These are phyloP conservation scores for Syzygium oleosum DNA, from an alignment of 345 rosid genomes.

Conservation along the genomic window DNA sequence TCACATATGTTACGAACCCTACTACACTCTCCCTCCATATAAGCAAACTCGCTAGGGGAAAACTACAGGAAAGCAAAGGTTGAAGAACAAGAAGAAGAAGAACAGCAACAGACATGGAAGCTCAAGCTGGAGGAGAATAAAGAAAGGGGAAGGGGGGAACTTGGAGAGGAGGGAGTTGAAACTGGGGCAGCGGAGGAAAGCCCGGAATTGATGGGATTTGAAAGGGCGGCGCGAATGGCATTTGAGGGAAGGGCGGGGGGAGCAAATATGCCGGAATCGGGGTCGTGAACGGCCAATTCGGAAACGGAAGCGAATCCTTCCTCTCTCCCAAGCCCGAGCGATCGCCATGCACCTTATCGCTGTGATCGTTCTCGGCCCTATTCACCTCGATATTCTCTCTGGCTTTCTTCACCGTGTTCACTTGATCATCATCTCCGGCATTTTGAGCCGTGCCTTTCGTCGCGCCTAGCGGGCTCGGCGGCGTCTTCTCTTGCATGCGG, in stretches of 20 bases:
- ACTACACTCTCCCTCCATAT: neutral
- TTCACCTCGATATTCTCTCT: no score
- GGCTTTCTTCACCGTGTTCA: neutral
- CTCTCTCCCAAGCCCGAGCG: neutral
- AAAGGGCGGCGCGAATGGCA: neutral
- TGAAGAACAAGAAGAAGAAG: neutral
- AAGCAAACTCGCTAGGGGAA: no score
- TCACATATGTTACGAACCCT: neutral
- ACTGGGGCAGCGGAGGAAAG: neutral
- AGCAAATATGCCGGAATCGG: neutral
- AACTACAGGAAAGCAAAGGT: neutral
- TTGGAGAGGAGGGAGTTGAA: neutral
- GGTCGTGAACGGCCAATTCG: neutral
- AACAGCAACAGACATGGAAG: neutral
- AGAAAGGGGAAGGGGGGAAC: neutral
- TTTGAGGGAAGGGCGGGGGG: neutral
- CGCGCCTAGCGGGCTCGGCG: neutral
- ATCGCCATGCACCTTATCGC: neutral
- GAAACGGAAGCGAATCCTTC: neutral
- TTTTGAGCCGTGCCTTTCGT: neutral
- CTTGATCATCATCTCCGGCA: neutral
- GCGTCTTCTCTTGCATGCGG: neutral
- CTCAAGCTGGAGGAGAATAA: neutral
- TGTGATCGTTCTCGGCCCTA: neutral
- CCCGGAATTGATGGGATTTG: neutral